These are phyloP conservation scores for Alternaria burnsii DNA, from an alignment of 2,329 filamentous ascomycete genomes.

Conservation along the genomic window DNA sequence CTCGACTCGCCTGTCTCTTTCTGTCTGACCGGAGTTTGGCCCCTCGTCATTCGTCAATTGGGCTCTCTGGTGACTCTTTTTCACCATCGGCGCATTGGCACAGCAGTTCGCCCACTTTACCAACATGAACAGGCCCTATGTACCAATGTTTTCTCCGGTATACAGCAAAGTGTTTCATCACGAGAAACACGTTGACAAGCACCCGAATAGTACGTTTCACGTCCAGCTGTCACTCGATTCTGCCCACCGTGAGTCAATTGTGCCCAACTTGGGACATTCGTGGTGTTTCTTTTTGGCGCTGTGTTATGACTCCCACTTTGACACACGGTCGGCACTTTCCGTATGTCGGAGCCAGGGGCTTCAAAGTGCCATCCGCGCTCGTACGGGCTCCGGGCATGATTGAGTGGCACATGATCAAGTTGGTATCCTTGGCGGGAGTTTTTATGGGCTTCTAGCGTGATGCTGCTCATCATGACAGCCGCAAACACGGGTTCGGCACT, in stretches of 20 bases:
- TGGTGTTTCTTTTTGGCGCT: slow-evolving; percentile 12
- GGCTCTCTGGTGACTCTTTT: slow-evolving; percentile 11
- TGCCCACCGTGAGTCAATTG: slow-evolving; percentile 26
- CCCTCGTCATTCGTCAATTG: slow-evolving; percentile 33
- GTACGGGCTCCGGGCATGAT: slow-evolving; percentile 15
- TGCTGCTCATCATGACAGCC: slow-evolving; percentile 33
- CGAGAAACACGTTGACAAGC: not conserved
- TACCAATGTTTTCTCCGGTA: slow-evolving; percentile 1
- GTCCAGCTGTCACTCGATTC: slow-evolving; percentile 9
- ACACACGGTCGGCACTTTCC: slow-evolving; percentile 30
- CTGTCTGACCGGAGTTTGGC: slow-evolving; percentile 44
- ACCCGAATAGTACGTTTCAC: not conserved
- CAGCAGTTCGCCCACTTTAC: slow-evolving; percentile 38
- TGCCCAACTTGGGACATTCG: slow-evolving; percentile 9
- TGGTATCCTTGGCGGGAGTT: slow-evolving; percentile 26
- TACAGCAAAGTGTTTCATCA: slow-evolving; percentile 1
- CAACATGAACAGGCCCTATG: slow-evolving; percentile 28
- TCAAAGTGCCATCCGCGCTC: slow-evolving; percentile 13
- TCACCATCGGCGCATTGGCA: slow-evolving; percentile 19
- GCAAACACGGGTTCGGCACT: slow-evolving; percentile 24
- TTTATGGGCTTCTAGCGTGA: slow-evolving; percentile 33
- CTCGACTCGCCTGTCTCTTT: slow-evolving; percentile 35
- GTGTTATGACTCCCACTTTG: slow-evolving; percentile 32
- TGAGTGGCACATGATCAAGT: slow-evolving; percentile 11
- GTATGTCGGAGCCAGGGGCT: slow-evolving; percentile 22